Evolutionary conservation across 2,329 filamentous ascomycete genomes (phyloP).

Genomic region (Neoscytalidium dimidiatum): DNA sequence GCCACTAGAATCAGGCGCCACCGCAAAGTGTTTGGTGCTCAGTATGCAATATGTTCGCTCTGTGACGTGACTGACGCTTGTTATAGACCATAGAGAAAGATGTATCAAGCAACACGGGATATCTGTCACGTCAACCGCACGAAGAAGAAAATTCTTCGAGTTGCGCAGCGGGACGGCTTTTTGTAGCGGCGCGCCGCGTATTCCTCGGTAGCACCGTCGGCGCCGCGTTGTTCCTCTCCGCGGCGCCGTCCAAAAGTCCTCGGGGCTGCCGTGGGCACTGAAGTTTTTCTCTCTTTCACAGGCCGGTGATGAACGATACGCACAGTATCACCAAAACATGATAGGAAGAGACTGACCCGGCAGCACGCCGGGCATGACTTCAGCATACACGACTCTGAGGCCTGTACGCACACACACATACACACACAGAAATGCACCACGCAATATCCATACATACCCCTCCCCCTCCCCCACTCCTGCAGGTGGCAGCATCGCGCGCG

Average conservation of each 20-base stretch:
- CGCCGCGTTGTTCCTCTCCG: slow-evolving; percentile 7
- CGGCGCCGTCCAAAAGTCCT: slow-evolving; percentile 14
- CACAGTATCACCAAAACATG: slow-evolving; percentile 28
- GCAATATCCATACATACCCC: neutral
- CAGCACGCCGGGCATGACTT: slow-evolving; percentile 35
- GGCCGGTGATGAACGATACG: slow-evolving; percentile 38
- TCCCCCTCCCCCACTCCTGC: slow-evolving; percentile 15
- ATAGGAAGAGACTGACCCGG: slow-evolving; percentile 45
- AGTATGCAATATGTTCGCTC: slow-evolving; percentile 71
- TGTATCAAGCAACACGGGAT: slow-evolving; percentile 80
- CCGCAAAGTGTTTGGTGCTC: slow-evolving; percentile 44
- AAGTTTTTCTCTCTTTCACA: slow-evolving; percentile 28
- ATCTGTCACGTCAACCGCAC: slow-evolving; percentile 77
- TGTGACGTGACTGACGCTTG: slow-evolving; percentile 81
- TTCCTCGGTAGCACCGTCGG: neutral
- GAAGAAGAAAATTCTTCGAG: slow-evolving; percentile 59
- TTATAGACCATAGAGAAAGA: slow-evolving; percentile 26
- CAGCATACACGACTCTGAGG: slow-evolving; percentile 37
- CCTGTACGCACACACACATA: slow-evolving; percentile 21
- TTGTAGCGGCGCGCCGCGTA: neutral
- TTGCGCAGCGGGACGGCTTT: neutral
- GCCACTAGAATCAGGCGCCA: slow-evolving; percentile 34
- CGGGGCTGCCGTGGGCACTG: slow-evolving; percentile 14
- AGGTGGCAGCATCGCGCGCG: slow-evolving; percentile 6
- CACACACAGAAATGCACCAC: neutral